Base-by-base conservation (phyloP, 2,329 filamentous ascomycete species). In the Orbilia quercus region DNA sequence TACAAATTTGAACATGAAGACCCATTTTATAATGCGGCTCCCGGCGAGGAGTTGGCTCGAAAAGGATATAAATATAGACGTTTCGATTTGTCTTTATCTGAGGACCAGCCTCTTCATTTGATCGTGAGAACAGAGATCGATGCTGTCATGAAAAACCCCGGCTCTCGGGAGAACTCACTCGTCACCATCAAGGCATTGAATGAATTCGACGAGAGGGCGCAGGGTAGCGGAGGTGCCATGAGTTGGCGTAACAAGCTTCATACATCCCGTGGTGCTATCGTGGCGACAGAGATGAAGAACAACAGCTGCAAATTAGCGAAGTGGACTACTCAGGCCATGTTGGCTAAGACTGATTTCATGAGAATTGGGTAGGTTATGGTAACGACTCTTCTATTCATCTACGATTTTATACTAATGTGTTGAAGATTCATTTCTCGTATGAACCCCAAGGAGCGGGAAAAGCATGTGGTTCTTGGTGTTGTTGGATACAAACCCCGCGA, bases 231-330 rank as follows among this genome's bases (percentile, higher is more conserved):
- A 77, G 92, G 94, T 76, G 95, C 95, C 63, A 86, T 99, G 58
- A 95, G 99, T 86, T 99, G 95, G 95, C 88, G 95, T 81, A 90
- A 89, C 77, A 99, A 99, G 87, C 87, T 99, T 73, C 90, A 91
- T 76, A 92, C 89, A 78, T 93, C 97, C 84, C 90, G 95, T 79
- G 95, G 95, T 88, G 95, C 95, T 66, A 94, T 99, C 45, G 91
- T 99, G 23, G 95, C 95, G 18, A 99, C 95, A 11, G 95, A 99
- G 85, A 99, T 99, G 95, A 99, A 99, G 91, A 99, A 99, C 88
- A 99, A 99, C 87, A 92, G 89, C 80, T 96, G 92, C 90, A 99
- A 99, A 86, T 89, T 99, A 75, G 95, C 95, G 69, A 87, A 95
- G 81, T 99, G 95, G 95, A 96, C 95, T 31, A 92, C 94, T 45